Evolutionary conservation across 495 filamentous ascomycete species (phyloP), one percentile per base, ranked within the genome.

Genomic region (Aspergillus sclerotioniger): DNA sequence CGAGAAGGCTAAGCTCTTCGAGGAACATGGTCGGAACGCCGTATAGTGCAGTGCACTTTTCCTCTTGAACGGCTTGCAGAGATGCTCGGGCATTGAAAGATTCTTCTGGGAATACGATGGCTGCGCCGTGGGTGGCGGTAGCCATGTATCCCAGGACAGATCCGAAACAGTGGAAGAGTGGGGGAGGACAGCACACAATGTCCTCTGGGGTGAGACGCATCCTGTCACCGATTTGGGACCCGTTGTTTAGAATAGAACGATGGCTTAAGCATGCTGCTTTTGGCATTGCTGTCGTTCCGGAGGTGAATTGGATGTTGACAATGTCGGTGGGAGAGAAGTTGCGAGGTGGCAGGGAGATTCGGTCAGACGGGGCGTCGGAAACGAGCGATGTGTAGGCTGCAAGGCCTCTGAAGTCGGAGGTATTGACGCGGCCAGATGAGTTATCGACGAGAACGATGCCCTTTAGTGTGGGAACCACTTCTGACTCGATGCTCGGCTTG

Each of bases 11-110:
- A 8, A 97, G 79, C 63, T 93, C 86, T n/a, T 90, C 86, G 8
- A 92, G 80, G 67, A 98, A 96, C 94, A 98, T 98, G 17, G 93
- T 97, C 9, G 92, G 86, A 0, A 98, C 94, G 33, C 94, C 94
- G 71, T 98, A 92, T 0, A 97, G 80, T 0, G 91, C 93, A 0
- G 91, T 96, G 47, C 85, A 91, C 31, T 75, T 76, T 64, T 94
- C 87, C 61, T 89, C 87, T 61, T 88, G 86, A 2, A 91, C 86
- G 47, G 89, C 74, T 48, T 83, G 65, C 3, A 98, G 76, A 0
- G 89, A 79, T 0, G 89, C 89, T 12, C 75, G 66, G 4, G 92
- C 88, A 70, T 96, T 85, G 76, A 97, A 98, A 6, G 90, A 88
- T 66, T 96, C 92, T 2, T 84, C 77, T 0, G 93, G 90, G 66